A percentile compares a stretch with the other conserved stretches of the same genome.
phyloP scores from a whole-genome alignment of 176 grass and related monocot species.

The Lolium perenne region DNA sequence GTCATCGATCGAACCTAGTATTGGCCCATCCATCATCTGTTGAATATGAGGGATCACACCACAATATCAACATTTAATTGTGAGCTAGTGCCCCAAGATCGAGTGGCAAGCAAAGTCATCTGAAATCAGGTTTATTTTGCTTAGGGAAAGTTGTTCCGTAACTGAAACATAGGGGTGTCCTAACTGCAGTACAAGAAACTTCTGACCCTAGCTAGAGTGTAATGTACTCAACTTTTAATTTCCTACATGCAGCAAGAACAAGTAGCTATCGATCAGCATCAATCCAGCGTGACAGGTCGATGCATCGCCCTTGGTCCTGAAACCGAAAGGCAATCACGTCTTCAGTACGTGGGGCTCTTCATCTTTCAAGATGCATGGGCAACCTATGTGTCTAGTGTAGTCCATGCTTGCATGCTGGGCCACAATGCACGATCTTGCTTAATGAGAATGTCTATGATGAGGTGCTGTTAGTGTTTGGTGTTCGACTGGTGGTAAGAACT shows the following conservation, averaged over 20 bases:
- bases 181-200: neutral
- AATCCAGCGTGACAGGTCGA: constrained; percentile 18
- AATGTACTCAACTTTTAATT: neutral
- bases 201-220: neutral
- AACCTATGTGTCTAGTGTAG: constrained; percentile 27
- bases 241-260: neutral
- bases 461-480: neutral
- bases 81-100: neutral
- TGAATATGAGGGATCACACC: neutral
- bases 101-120: neutral
- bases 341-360: constrained; percentile 29
- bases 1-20: constrained; percentile 16
- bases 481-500: neutral
- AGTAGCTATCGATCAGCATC: constrained; percentile 24
- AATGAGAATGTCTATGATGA: constrained; percentile 10
- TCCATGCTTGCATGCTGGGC: constrained; percentile 32
- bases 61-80: neutral
- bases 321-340: constrained; percentile 32
- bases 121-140: neutral
- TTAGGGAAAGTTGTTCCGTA: neutral
- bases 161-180: neutral
- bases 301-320: constrained; percentile 44
- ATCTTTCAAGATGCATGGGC: constrained; percentile 45
- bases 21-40: neutral
- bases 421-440: constrained; percentile 33